Evolutionary conservation across 768 basidiomycete genomes (phyloP), one percentile per base, ranked within the genome.

Genomic region (Pleurotus sapidus): DNA sequence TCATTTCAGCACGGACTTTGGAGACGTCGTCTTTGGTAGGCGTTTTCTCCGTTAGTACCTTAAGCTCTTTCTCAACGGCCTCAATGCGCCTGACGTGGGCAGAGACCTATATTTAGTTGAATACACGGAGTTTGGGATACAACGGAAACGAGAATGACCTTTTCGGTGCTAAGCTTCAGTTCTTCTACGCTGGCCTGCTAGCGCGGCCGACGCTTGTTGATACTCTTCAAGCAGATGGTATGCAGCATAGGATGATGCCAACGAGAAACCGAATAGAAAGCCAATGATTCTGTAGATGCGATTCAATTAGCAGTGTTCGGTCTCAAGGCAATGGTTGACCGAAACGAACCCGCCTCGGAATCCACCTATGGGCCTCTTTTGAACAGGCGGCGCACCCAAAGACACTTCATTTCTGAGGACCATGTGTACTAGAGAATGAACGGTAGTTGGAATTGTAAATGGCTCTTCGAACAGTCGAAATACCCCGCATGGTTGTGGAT

Each of bases 201-300:
- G 73, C 25, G 91, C 83, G n/a, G 89, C 87, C 3, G 93, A 93
- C 27, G 94, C 93, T 43, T 81, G 76, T 71, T 93, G 91, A 72
- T 95, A 94, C 74, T 96, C 95, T 61, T 96, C 93, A 47, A 95
- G 73, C 17, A 97, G 78, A 68, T 91, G 85, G 69, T 94, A 96
- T 24, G 93, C 88, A 42, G 93, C 91, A 64, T 87, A 83, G 0
- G 90, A 87, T 1, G 93, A 92, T 1, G 93, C 93, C 37, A 95
- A 71, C 4, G 94, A 94, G 75, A 96, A 95, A 1, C 93, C 95
- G 63, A 95, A 84, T 37, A 97, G 70, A 68, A 94, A 93, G 0
- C 92, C 92, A 42, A 93, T 80, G 55, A 93, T 84, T 49, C 91
- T 93, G 63, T 18, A 53, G 15, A 20, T 14, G 43, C 12, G 30